Base-by-base conservation (phyloP, 805 yeast genomes). In the Candida gorgasii region DNA sequence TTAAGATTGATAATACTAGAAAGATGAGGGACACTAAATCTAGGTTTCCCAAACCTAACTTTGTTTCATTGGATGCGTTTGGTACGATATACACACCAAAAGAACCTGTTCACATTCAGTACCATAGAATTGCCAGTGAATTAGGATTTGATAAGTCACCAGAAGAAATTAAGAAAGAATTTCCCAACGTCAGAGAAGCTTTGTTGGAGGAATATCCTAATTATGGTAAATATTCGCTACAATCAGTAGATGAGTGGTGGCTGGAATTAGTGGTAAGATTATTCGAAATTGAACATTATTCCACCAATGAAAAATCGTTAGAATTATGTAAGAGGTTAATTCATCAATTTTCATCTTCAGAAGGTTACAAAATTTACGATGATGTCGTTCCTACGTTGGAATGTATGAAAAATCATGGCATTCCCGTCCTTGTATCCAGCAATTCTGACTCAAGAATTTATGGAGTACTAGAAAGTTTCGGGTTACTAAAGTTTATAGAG, bases 31-130 rank as follows among this genome's bases (percentile, higher is more conserved):
- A 62, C 22, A 52, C 65, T 0, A 44, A 49, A 7, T 30, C 49
- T 16, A 15, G 35, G 12, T 65, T 63, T 51, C 44, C 75, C 51
- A 42, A 69, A 54, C 81, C 83, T 5, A 65, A 63, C 29, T 55
- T 82, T 3, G 60, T 84, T 0, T 78, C 89, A 1, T 72, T 84
- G 42, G 92, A 84, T 59, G 86, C 83, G 0, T 84, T 81, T 61
- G 81, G 79, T 32, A 84, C 90, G 0, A 57, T 84, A 7, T 83
- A 81, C 54, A 64, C 76, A 0, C 85, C 89, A 2, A 67, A 65
- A 14, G 61, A 62, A 20, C 78, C 86, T 0, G 75, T 84, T 0
- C 59, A 76, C 30, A 59, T 64, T n/a, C 82, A 76, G 47, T 84
- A 84, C 52, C 63, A 72, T 32, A 57, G 63, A 2, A 71, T 81